A percentile compares a stretch with the other conserved stretches of the same genome.
These are phyloP conservation scores for Nannochloris sp. DNA, from an alignment of 139 green algal species.

Conservation along the genomic window DNA sequence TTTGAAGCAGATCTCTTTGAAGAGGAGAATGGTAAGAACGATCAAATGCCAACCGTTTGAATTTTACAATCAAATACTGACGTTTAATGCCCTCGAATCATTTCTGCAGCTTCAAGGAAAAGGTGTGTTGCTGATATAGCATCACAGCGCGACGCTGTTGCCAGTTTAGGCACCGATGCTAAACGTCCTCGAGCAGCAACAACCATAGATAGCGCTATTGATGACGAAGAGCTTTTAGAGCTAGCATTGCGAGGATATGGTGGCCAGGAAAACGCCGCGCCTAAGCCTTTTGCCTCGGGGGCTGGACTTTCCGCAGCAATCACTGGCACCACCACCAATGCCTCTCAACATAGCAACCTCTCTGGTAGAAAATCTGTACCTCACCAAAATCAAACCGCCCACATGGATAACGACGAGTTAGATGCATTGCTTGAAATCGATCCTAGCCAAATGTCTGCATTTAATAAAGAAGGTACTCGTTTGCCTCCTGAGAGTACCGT, in stretches of 20 bases:
- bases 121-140: neutral
- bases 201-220: neutral
- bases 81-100: neutral
- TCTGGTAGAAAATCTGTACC: too few relatives aligned
- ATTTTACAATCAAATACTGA: neutral
- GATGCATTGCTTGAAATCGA: too few relatives aligned
- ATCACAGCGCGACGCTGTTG: slow-evolving; percentile 3
- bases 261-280: neutral
- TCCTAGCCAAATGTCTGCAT: too few relatives aligned
- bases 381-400: too few relatives aligned
- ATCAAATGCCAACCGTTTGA: too few relatives aligned
- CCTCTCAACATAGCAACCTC: too few relatives aligned
- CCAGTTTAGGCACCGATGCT: neutral
- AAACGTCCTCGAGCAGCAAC: neutral
- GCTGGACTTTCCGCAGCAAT: neutral
- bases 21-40: too few relatives aligned
- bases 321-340: too few relatives aligned
- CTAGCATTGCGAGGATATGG: slow-evolving; percentile 4
- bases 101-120: slow-evolving; percentile 3
- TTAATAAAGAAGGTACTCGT: too few relatives aligned
- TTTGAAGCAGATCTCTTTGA: slow-evolving; percentile 1
- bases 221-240: slow-evolving; percentile 34
- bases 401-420: too few relatives aligned
- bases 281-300: neutral
- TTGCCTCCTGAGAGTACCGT: too few relatives aligned